phyloP scores from a whole-genome alignment of 352 stramenopile species.

The Globisporangium okanoganense region DNA sequence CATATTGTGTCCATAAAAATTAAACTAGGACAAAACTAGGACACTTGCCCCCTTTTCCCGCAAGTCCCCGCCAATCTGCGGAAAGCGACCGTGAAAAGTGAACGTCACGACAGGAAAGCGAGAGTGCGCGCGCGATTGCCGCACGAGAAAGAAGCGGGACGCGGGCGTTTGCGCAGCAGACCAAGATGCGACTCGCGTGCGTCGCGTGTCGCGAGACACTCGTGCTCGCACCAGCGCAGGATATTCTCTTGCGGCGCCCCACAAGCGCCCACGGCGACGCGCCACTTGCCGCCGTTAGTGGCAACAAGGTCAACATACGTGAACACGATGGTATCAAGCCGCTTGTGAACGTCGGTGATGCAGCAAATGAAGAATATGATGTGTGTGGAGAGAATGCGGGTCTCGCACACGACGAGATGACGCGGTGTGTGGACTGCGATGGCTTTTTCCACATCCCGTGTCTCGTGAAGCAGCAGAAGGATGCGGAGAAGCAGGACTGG shows the following conservation, averaged over 20 bases:
- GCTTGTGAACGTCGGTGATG: neutral
- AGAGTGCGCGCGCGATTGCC: neutral
- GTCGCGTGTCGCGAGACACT: slow-evolving; percentile 35
- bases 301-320: neutral
- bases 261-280: slow-evolving; percentile 3
- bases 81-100: neutral
- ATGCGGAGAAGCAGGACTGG: neutral
- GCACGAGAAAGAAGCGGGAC: neutral
- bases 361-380: neutral
- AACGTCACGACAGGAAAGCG: neutral
- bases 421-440: slow-evolving; percentile 30
- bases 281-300: neutral
- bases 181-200: slow-evolving; percentile 47
- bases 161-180: slow-evolving; percentile 3
- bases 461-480: slow-evolving; percentile 12
- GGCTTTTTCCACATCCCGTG: slow-evolving; percentile 46
- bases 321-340: neutral
- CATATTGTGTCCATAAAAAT: neutral
- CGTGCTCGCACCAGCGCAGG: neutral
- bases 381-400: no score
- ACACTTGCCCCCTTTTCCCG: neutral
- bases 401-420: slow-evolving; percentile 10
- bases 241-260: slow-evolving; percentile 1
- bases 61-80: neutral
- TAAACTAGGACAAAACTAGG: slow-evolving; percentile 1